Evolutionary conservation across 75 land plant species (phyloP).

Genomic region (Cunninghamia lanceolata): DNA sequence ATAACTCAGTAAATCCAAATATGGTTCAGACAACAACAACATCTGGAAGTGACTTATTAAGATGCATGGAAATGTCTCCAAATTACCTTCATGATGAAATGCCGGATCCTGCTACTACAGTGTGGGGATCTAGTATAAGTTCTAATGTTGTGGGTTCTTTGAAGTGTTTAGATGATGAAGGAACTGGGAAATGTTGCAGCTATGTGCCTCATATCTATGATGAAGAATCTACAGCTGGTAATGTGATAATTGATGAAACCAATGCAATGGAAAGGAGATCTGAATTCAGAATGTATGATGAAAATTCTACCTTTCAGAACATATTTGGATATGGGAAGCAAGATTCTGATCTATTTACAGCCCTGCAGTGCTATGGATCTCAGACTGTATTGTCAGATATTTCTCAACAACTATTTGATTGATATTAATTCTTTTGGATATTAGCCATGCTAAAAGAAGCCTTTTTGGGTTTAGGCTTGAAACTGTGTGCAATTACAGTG

Average conservation of each 20-base stretch:
- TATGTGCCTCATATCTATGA: slow-evolving; percentile 4
- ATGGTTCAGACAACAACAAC: background rate
- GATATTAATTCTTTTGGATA: background rate
- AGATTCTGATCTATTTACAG: slow-evolving; percentile 5
- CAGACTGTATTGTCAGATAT: background rate
- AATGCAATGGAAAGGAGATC: background rate
- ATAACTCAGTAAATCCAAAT: background rate
- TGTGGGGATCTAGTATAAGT: slow-evolving; percentile 1
- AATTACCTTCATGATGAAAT: background rate
- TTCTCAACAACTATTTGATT: background rate
- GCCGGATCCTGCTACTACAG: background rate
- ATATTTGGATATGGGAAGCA: slow-evolving; percentile 6
- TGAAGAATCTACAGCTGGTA: slow-evolving; percentile 7
- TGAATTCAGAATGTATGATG: slow-evolving; percentile 3
- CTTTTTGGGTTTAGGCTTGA: background rate
- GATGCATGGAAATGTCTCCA: slow-evolving; percentile 1
- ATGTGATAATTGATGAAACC: background rate
- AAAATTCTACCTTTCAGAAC: background rate
- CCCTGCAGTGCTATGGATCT: slow-evolving; percentile 8
- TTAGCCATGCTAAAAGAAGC: background rate
- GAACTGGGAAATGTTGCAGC: background rate
- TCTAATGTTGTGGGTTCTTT: slow-evolving; percentile 4
- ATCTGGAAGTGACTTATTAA: background rate
- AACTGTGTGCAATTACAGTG: background rate
- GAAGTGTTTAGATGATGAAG: slow-evolving; percentile 2